A percentile compares a stretch with the other conserved stretches of the same genome.
These are phyloP conservation scores for Mimosa pudica DNA, from an alignment of 306 rosid genomes.

Conservation along the genomic window DNA sequence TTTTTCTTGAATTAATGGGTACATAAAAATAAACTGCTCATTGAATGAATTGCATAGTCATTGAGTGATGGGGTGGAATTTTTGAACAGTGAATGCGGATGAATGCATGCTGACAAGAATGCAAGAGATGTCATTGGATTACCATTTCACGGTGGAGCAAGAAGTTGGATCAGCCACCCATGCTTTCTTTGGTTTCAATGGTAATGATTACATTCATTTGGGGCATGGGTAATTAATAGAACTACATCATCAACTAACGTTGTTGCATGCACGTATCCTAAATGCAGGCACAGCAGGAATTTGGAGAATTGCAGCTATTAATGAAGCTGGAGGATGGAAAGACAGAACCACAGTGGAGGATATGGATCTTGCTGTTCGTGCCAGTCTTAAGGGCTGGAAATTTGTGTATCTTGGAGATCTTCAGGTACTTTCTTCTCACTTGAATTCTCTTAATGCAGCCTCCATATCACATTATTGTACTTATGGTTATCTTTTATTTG, in stretches of 20 bases:
- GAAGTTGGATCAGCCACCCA: constrained; percentile 99
- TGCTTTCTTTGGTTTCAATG: constrained; percentile 99
- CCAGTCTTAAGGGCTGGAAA: constrained; percentile 98
- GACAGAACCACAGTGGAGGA: constrained; percentile 98
- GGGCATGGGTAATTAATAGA: background rate
- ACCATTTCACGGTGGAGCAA: constrained; percentile 98
- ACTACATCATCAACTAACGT: background rate
- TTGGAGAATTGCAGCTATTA: constrained; percentile 97
- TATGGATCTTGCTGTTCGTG: constrained; percentile 98
- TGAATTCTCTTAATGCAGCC: background rate
- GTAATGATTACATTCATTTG: constrained; percentile 35
- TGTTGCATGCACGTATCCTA: background rate
- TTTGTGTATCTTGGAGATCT: constrained; percentile 95
- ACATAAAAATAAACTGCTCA: too few species aligned
- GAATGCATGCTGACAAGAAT: constrained; percentile 94
- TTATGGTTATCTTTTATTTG: background rate
- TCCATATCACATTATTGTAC: background rate
- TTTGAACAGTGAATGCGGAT: constrained; percentile 69
- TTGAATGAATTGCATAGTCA: too few species aligned
- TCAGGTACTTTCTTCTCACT: constrained; percentile 51
- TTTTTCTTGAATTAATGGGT: too few species aligned
- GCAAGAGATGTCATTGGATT: constrained; percentile 99
- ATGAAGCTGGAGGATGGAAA: constrained; percentile 99
- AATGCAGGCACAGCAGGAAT: constrained; percentile 92
- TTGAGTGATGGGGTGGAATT: background rate